These are phyloP conservation scores for Oxytropis ochrocephala DNA, from an alignment of 306 rosid genomes.

Conservation along the genomic window DNA sequence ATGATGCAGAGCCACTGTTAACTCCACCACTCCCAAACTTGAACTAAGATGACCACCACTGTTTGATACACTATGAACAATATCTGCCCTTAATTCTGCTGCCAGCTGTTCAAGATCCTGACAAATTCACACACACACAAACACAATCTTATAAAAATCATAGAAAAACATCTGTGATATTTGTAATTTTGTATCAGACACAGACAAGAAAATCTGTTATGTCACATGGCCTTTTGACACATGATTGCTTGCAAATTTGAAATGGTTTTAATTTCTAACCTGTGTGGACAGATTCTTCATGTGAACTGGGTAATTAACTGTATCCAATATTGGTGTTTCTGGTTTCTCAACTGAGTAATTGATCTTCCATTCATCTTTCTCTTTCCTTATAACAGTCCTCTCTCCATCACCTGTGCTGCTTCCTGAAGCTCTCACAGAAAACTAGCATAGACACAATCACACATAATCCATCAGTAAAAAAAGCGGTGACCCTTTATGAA, in stretches of 20 bases:
- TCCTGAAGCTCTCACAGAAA: constrained; percentile 48
- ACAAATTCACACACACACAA: neutral
- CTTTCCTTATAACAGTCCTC: constrained; percentile 36
- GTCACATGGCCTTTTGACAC: neutral
- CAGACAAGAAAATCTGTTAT: neutral
- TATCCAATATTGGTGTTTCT: constrained; percentile 72
- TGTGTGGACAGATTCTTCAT: constrained; percentile 65
- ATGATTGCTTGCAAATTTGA: neutral
- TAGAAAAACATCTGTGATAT: neutral
- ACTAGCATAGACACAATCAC: constrained; percentile 26
- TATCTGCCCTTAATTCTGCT: constrained; percentile 77
- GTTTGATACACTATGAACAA: constrained; percentile 57
- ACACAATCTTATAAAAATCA: neutral
- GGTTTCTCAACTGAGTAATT: constrained; percentile 56
- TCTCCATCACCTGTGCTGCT: constrained; percentile 30
- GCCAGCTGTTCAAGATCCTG: constrained; percentile 86
- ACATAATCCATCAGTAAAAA: neutral
- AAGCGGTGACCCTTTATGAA: neutral
- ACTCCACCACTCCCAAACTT: constrained; percentile 90
- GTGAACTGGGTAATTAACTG: constrained; percentile 68
- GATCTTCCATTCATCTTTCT: constrained; percentile 50
- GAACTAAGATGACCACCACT: constrained; percentile 93
- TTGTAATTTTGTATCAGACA: neutral
- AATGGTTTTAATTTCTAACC: constrained; percentile 31
- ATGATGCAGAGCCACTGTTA: constrained; percentile 79